These are phyloP conservation scores for Fusarium paranaense DNA, from an alignment of 2,329 filamentous ascomycete genomes.

Conservation along the genomic window DNA sequence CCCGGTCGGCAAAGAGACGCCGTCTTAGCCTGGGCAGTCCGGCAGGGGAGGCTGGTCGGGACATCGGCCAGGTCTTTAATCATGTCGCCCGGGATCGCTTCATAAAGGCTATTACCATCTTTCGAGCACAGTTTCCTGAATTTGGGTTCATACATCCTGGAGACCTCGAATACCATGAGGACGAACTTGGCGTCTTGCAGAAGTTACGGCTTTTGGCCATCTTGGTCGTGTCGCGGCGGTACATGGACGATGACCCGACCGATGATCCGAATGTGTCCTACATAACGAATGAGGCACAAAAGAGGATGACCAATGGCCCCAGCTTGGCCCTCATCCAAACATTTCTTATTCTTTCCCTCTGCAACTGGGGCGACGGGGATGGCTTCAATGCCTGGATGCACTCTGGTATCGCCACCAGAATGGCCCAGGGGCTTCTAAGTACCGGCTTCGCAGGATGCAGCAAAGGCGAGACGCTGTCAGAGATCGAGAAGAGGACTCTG, in stretches of 20 bases:
- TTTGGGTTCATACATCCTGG: slow-evolving; percentile 39
- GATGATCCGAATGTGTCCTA: not conserved
- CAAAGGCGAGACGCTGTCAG: slow-evolving; percentile 23
- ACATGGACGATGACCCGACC: not conserved
- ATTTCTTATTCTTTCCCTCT: slow-evolving; percentile 34
- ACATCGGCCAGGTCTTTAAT: slow-evolving; percentile 18
- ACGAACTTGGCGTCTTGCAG: slow-evolving; percentile 8
- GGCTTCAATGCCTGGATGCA: slow-evolving; percentile 45
- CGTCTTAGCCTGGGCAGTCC: not conserved
- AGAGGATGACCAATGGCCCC: slow-evolving; percentile 20
- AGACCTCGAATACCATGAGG: slow-evolving; percentile 36
- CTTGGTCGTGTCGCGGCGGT: slow-evolving; percentile 27
- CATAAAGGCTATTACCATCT: slow-evolving; percentile 22
- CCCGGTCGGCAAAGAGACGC: slow-evolving; percentile 23
- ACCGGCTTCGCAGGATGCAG: slow-evolving; percentile 28
- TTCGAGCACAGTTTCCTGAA: slow-evolving; percentile 41
- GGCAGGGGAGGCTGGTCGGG: not conserved
- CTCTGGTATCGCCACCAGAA: slow-evolving; percentile 37
- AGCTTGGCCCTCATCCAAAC: slow-evolving; percentile 36
- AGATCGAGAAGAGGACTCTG: slow-evolving; percentile 37
- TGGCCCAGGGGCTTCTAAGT: slow-evolving; percentile 41
- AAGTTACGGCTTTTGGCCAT: slow-evolving; percentile 35
- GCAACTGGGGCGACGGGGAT: slow-evolving; percentile 43
- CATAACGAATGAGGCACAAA: slow-evolving; percentile 29
- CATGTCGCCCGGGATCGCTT: slow-evolving; percentile 2